phyloP scores from a whole-genome alignment of 179 eudicot species.

The Silene coronaria region DNA sequence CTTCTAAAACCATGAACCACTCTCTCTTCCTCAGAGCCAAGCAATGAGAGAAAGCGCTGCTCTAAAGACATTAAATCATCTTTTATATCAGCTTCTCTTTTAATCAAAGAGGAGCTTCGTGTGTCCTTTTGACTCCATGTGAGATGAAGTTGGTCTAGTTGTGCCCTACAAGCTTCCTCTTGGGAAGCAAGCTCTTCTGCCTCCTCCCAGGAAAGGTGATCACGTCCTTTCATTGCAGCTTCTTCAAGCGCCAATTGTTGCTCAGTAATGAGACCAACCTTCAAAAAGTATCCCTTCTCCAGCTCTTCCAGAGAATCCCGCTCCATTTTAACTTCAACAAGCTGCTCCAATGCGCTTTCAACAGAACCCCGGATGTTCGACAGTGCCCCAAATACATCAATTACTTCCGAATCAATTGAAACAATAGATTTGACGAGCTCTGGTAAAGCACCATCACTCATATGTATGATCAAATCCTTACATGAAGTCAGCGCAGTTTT shows the following conservation, averaged over 20 bases:
- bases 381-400: slow-evolving; percentile 85
- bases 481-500: slow-evolving; percentile 50
- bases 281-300: slow-evolving; percentile 76
- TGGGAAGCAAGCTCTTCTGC: slow-evolving; percentile 99
- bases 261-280: slow-evolving; percentile 85
- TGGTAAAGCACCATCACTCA: slow-evolving; percentile 67
- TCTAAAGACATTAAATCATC: slow-evolving; percentile 53
- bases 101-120: slow-evolving; percentile 53
- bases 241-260: slow-evolving; percentile 88
- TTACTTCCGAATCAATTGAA: slow-evolving; percentile 67
- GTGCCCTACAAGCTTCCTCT: slow-evolving; percentile 94
- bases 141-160: slow-evolving; percentile 80
- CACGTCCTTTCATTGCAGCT: slow-evolving; percentile 93
- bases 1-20: slow-evolving; percentile 39
- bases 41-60: slow-evolving; percentile 53
- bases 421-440: slow-evolving; percentile 56
- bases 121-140: slow-evolving; percentile 84
- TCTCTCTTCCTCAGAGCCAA: slow-evolving; percentile 46
- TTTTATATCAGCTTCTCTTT: slow-evolving; percentile 59
- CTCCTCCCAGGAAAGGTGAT: slow-evolving; percentile 99
- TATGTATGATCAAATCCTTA: slow-evolving; percentile 57
- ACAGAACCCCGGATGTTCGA: slow-evolving; percentile 74
- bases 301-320: slow-evolving; percentile 66
- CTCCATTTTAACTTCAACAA: slow-evolving; percentile 78
- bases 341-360: slow-evolving; percentile 80